Evolutionary conservation across 768 basidiomycete genomes (phyloP).

Genomic region (Crassisporium funariophilum): DNA sequence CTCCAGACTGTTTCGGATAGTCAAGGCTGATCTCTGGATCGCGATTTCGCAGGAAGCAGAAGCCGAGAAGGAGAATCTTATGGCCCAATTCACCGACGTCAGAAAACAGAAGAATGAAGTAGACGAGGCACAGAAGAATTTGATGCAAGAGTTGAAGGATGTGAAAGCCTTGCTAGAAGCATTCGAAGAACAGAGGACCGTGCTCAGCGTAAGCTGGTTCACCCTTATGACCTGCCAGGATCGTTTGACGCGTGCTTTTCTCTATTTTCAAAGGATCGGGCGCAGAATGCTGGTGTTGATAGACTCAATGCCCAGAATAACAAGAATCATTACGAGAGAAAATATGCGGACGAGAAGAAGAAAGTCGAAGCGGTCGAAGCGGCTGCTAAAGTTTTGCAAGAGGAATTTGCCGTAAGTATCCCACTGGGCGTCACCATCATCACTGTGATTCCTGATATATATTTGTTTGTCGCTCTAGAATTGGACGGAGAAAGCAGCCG

Average conservation of each 20-base stretch:
- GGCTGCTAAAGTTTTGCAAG: constrained; percentile 50
- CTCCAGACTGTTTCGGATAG: not conserved
- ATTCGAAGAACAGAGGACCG: constrained; percentile 47
- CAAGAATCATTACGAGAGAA: constrained; percentile 50
- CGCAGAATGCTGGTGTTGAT: constrained; percentile 48
- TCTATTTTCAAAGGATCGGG: constrained; percentile 41
- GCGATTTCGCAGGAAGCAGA: constrained; percentile 49
- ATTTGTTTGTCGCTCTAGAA: constrained; percentile 42
- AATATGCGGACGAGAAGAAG: constrained; percentile 51
- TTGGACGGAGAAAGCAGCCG: constrained; percentile 65
- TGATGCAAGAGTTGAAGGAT: constrained; percentile 45
- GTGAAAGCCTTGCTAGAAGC: constrained; percentile 52
- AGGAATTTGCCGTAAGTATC: constrained; percentile 60
- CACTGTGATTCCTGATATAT: not conserved
- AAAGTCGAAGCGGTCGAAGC: constrained; percentile 48
- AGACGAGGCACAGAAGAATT: constrained; percentile 44
- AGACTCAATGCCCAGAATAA: constrained; percentile 54
- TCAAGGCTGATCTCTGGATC: not conserved
- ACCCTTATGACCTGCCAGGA: not conserved
- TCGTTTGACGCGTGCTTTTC: not conserved
- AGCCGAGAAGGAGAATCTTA: constrained; percentile 48
- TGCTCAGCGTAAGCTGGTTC: constrained; percentile 44
- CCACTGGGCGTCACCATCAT: not conserved
- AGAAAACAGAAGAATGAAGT: constrained; percentile 45
- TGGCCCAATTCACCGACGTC: constrained; percentile 53